Evolutionary conservation across 805 yeast species (phyloP), one percentile per base, ranked within the genome.

Genomic region (Candida sithepensis): DNA sequence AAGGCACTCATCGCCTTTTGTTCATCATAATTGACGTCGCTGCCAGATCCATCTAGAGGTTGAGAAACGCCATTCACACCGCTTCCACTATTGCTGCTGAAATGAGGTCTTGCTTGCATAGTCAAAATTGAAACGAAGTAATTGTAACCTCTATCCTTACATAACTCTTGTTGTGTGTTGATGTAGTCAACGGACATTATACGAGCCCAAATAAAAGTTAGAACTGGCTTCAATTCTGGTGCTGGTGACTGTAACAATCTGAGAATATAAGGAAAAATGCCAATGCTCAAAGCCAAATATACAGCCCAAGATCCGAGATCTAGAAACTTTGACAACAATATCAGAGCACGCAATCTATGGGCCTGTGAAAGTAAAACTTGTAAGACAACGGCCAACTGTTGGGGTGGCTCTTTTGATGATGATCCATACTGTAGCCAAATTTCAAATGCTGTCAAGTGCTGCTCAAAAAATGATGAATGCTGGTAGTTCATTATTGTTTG

Each of bases 261-360:
- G 46, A 92, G 71, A 28, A 94, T 96, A 61, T 94, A 94, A 0
- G 98, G 98, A 66, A 92, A 94, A 26, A 94, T 92, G 20, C 98
- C 98, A 54, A 94, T 91, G 7, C 96, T 88, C 28, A 94, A 70
- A 0, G 97, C 95, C 26, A 91, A 70, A 58, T 90, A 88, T 0
- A 94, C 98, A 0, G 99, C 98, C 95, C 97, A 89, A 0, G 99
- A 97, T 0, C 99, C 99, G 33, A 94, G 69, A 65, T 94, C 99
- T 39, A 94, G 72, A 62, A 92, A 94, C 56, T 88, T 79, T 3
- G 96, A 85, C 12, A 94, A 72, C 47, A 94, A 64, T 33, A 88
- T 87, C 44, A 94, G 71, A 0, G 99, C 98, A 24, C 98, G 70
- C 14, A 92, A 76, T 51, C 99, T 78, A 67, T 94, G 98, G 0